Evolutionary conservation across 2,329 filamentous ascomycete genomes (phyloP), one percentile per base, ranked within the genome.

Genomic region (Tympanopsis confertula): DNA sequence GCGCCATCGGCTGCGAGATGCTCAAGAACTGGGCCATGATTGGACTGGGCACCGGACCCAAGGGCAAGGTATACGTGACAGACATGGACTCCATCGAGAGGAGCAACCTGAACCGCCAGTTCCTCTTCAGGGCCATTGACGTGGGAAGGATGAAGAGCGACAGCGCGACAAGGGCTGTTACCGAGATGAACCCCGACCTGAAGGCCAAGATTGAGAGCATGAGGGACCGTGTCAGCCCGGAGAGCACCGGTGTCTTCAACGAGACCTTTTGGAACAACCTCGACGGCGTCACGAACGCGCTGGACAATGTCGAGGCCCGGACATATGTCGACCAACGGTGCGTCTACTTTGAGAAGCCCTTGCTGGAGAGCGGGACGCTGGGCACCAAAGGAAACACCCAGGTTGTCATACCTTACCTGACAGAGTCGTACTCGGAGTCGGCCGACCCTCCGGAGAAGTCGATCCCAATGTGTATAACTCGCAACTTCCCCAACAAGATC

Each of bases 11-110:
- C 35, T 98, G 91, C 54, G 91, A 98, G 56, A 98, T 96, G 83
- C 67, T 98, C 48, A 98, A 98, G 75, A 96, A 96, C 61, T 98
- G 91, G 88, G 89, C 93, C 24, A 93, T 98, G 88, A 94, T 96
- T 57, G 91, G 91, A 47, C 69, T 98, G 20, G 89, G 82, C 33
- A 85, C 84, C 35, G 91, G 91, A 3, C 85, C 86, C 3, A 74
- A 87, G 36, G 91, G 91, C 50, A 82, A 82, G 59, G 93, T 98
- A 51, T 86, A 68, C 41, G 84, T 98, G 36, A 96, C 93, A 13
- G 91, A 98, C 56, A 96, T 94, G 78, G 91, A 98, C 54, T 88
- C 88, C 39, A 98, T 98, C 49, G 91, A 98, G 65, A 94, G 89
- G 74, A 96, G 89, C 66, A 98, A 98, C 56, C 69, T 98, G 38